Base-by-base conservation (phyloP, 306 rosid species). In the Acacia acuminata region DNA sequence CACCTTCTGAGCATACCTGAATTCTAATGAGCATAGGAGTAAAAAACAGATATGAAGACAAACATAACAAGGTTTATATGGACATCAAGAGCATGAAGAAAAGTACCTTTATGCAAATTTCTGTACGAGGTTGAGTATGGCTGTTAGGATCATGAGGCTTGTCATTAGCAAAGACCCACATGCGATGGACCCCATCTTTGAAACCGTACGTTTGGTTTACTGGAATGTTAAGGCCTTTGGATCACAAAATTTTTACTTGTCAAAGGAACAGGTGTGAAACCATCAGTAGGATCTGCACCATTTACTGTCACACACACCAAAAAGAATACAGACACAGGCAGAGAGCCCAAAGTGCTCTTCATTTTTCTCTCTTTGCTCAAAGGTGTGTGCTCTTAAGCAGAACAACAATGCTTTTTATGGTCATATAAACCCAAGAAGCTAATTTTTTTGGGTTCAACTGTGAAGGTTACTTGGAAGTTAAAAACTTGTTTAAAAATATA, bases 131-230 rank as follows among this genome's bases (percentile, higher is more conserved):
- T 60, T 80, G 87, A 27, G 92, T 89, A 14, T 11, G 79, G 53
- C 87, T 87, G 11, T 1, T 22, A 19, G 86, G 82, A 24, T 74
- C 10, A 24, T 77, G 83, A 10, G 92, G 86, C 84, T 82, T 82
- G 81, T 89, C 92, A 69, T 87, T 70, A n/a, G 88, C 86, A 75
- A 84, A 87, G 65, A 88, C 90, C 87, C 90, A 88, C 11, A 86
- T 30, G 22, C 66, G 30, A 55, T 79, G 83, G 48, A 88, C 83
- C 10, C 90, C 90, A 42, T 89, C 53, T 19, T 25, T 72, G 22
- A 14, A 82, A 32, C 81, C 84, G 40, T 84, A 86, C 45, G 86
- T 72, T 40, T 86, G 58, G 1, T 84, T 79, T 0, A 87, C 60
- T 32, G 90, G 86, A 47, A 84, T 75, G 69, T 86, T 83, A 85